phyloP scores from a whole-genome alignment of 495 filamentous ascomycete species.

The Trichoderma reesei region DNA sequence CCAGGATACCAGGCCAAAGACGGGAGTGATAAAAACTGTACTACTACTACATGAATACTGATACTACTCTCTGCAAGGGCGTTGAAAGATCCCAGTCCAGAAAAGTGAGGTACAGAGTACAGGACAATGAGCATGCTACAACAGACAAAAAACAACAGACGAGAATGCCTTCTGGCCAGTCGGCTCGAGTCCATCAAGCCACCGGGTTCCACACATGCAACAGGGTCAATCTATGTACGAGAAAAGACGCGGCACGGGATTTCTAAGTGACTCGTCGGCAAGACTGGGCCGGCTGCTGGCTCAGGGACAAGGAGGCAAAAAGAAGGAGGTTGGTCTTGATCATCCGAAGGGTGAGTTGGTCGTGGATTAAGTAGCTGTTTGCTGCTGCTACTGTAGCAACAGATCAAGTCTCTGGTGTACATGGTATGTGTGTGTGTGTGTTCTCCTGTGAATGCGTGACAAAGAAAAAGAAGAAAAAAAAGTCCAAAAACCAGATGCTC shows the following conservation, averaged over 20 bases:
- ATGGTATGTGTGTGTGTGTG: background rate
- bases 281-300: background rate
- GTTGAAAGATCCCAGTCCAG: too few relatives aligned
- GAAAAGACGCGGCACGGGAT: background rate
- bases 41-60: too few relatives aligned
- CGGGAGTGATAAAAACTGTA: too few relatives aligned
- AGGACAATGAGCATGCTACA: background rate
- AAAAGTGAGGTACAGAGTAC: too few relatives aligned
- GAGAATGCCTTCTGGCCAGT: background rate
- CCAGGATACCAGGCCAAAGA: too few relatives aligned
- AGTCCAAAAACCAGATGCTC: background rate
- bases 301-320: background rate
- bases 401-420: background rate
- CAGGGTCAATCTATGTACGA: background rate
- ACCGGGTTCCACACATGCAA: background rate
- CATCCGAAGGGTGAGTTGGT: background rate
- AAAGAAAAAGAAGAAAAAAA: background rate
- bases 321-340: background rate
- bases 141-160: background rate
- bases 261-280: background rate
- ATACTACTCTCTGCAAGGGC: too few relatives aligned
- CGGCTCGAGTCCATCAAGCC: background rate
- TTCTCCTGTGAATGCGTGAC: too few relatives aligned
- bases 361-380: constrained; percentile 4
- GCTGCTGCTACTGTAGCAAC: background rate